These are phyloP conservation scores for Saccharomyces hybrid DNA, from an alignment of 1,139 yeast species.

Conservation along the genomic window DNA sequence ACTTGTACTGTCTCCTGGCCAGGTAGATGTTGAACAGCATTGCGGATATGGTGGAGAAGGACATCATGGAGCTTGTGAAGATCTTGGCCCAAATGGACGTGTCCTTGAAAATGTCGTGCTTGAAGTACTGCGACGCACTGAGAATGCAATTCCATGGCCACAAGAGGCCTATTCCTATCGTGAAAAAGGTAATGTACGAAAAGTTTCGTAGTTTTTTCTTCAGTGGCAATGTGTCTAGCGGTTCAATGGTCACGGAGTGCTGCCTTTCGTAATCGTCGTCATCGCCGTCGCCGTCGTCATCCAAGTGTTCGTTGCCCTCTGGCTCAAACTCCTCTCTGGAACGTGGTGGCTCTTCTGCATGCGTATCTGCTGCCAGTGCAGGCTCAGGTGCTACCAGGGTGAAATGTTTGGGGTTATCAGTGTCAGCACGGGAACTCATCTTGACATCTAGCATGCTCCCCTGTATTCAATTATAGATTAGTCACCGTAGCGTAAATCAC, in stretches of 20 bases:
- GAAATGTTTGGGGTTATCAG: not conserved
- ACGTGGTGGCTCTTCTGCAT: not conserved
- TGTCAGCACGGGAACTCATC: not conserved
- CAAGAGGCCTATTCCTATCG: conserved; percentile 68
- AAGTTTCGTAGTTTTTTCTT: conserved; percentile 25
- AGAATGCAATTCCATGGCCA: conserved; percentile 98
- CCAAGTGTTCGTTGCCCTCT: not conserved
- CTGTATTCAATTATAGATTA: not conserved
- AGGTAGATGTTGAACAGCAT: conserved; percentile 53
- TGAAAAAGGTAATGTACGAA: conserved; percentile 54
- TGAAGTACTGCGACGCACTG: conserved; percentile 78
- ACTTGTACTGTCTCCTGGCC: conserved; percentile 67
- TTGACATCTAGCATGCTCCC: not conserved
- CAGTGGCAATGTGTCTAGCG: conserved; percentile 8
- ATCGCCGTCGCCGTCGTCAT: not conserved
- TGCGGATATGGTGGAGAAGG: conserved; percentile 69
- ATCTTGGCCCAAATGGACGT: conserved; percentile 48
- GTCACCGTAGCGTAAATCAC: not conserved
- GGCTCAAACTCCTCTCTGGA: not conserved
- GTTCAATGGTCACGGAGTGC: not conserved
- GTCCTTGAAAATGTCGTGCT: conserved; percentile 48
- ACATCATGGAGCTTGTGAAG: conserved; percentile 84
- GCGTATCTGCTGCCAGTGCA: not conserved
- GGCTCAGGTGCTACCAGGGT: not conserved
- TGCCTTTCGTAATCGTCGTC: not conserved